Evolutionary conservation across 2,329 filamentous ascomycete genomes (phyloP), one percentile per base, ranked within the genome.

Genomic region (Colletotrichum sp.): DNA sequence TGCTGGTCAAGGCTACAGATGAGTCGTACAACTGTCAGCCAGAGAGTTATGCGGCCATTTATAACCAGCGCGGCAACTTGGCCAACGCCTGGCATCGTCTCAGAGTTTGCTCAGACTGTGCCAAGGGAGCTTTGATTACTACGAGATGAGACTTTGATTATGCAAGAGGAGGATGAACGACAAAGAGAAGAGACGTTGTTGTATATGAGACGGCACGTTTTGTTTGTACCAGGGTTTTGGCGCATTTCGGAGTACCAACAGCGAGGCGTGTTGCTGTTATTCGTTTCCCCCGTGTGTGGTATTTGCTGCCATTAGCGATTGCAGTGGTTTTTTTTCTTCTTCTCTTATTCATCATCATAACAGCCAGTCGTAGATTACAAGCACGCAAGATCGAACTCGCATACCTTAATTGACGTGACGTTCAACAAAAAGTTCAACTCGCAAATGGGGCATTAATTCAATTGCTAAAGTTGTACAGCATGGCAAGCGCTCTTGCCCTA

Each of bases 31-130:
- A 94, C 78, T 91, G 90, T 0, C 92, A 94, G 82, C 92, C 92
- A 1, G 90, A 93, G 80, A 89, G 84, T 52, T 90, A 92, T 77
- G 86, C 86, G 52, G 88, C 87, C 39, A 92, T 91, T 34, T 94
- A 91, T 83, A 94, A 94, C 76, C 85, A 92, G 43, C 86, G 92
- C 3, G 92, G 92, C 0, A 93, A 93, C 81, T 85, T 93, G 71
- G 91, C 91, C 3, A 93, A 90, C n/a, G 92, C 91, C 1, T 94
- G 92, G 92, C 92, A 94, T 81, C 88, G 91, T 4, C 85, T 93
- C 4, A 83, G 78, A 21, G 79, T 86, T 8, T 86, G 84, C 71
- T 82, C 83, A 3, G 74, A 78, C n/a, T 85, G 83, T 55, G 24
- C n/a, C n/a, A 78, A 77, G 57, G 76, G 78, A 14, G 64, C 64